Evolutionary conservation across 2,329 filamentous ascomycete species (phyloP), one percentile per base, ranked within the genome.

Genomic region (Ilyonectria mors-panacis): DNA sequence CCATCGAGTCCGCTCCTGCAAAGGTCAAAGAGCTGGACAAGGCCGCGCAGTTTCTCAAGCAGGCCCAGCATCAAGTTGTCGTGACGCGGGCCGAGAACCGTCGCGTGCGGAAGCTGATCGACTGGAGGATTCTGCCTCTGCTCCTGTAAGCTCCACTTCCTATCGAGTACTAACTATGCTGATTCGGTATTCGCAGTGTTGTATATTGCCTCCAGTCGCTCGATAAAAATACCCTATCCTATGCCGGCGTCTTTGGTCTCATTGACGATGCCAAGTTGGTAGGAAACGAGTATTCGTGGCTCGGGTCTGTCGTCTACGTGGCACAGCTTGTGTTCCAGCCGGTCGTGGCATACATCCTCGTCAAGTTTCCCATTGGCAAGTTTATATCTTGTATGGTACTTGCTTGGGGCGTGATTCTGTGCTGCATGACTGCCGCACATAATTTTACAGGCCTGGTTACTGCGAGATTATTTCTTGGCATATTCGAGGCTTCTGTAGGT

Each of bases 211-310:
- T 60, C 23, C 75, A 77, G 59, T 73, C 73, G 1, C 73, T 79
- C 7, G 77, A 79, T 44, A 79, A 79, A 62, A 77, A 72, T 0
- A 77, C 76, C 0, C 81, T 92, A 70, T 87, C 85, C 1, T 92
- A 85, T 84, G 88, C 88, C 0, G 87, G 87, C n/a, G 89, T 92
- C 71, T 91, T 92, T 84, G 87, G 87, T 15, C 83, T 92, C 39
- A 82, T 83, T 0, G 76, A 84, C 12, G 87, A 91, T 71, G 83
- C 86, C 0, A 69, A 82, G n/a, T 78, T 91, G 4, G 72, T 78
- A 0, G 82, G 80, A 35, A 70, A 78, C 19, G 77, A 93, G 81
- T 94, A 90, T 77, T 88, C 86, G 28, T 94, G 92, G 92, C 83
- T 94, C 0, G 79, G 80, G 9, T 81, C 80, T 1, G 76, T 82